Percentiles rank a stretch among this genome's conserved stretches.
phyloP scores from a whole-genome alignment of 345 rosid genomes.

The Populus ilicifolia region DNA sequence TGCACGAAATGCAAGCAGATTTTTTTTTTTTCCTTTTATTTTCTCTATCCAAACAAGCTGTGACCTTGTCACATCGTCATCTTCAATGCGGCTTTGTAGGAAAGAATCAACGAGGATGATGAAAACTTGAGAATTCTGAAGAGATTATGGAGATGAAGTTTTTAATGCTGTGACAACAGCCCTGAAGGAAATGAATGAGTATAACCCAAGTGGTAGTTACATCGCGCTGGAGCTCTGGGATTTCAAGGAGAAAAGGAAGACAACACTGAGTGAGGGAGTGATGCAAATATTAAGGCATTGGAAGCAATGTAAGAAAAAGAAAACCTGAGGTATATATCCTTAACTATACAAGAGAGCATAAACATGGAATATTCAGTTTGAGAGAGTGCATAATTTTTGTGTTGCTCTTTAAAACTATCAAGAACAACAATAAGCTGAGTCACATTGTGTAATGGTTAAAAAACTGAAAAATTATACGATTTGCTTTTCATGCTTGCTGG shows the following conservation, averaged over 20 bases:
- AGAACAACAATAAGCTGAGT: too few relatives aligned
- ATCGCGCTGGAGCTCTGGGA: conserved; percentile 39
- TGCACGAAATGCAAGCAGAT: not conserved
- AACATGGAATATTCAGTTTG: too few relatives aligned
- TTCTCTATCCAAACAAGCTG: too few relatives aligned
- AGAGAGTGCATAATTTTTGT: too few relatives aligned
- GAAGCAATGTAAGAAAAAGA: conserved; percentile 25
- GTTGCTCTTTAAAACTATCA: too few relatives aligned
- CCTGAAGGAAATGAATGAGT: conserved; percentile 34
- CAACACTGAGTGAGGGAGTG: conserved; percentile 37
- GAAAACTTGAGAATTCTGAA: conserved; percentile 36
- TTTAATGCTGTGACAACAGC: conserved; percentile 33
- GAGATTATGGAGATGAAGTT: conserved; percentile 35
- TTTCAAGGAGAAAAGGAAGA: conserved; percentile 30
- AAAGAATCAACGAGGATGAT: conserved; percentile 37
- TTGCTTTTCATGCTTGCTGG: too few relatives aligned
- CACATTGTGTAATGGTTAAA: too few relatives aligned
- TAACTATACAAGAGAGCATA: too few relatives aligned
- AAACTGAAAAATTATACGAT: too few relatives aligned
- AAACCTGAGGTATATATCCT: conserved; percentile 8
- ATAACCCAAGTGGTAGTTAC: conserved; percentile 49
- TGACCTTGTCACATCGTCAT: not conserved
- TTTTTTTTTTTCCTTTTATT: not conserved
- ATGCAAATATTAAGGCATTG: conserved; percentile 24
- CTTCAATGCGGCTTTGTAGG: conserved; percentile 16